These are phyloP conservation scores for Trypanosoma theileri DNA, from an alignment of 208 protist species.

Conservation along the genomic window DNA sequence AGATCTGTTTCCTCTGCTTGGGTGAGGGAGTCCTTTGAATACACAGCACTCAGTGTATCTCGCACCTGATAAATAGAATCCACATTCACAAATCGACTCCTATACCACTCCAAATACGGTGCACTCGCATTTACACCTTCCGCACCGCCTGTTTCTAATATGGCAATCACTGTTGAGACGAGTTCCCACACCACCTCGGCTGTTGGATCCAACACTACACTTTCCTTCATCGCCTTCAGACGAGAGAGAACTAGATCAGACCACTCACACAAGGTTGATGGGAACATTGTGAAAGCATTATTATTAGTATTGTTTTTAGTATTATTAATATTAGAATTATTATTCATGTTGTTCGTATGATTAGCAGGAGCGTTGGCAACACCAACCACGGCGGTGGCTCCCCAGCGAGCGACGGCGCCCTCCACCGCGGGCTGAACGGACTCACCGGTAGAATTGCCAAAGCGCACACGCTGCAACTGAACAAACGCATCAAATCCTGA, in stretches of 20 bases:
- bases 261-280: conserved; percentile 23
- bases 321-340: not conserved
- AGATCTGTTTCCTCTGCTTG: conserved; percentile 18
- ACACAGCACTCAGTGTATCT: conserved; percentile 22
- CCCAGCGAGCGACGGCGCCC: not conserved
- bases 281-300: not conserved
- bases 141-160: conserved; percentile 41
- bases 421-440: not conserved
- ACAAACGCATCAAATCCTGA: conserved; percentile 36
- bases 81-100: conserved; percentile 33
- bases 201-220: conserved; percentile 27
- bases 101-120: conserved; percentile 59
- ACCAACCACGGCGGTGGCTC: not conserved
- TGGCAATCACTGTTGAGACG: conserved; percentile 34
- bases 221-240: conserved; percentile 22
- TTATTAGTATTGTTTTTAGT: not conserved
- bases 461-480: conserved; percentile 29
- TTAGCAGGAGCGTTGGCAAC: not conserved
- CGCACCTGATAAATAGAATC: conserved; percentile 35
- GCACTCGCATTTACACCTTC: conserved; percentile 45
- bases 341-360: no score
- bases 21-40: conserved; percentile 5
- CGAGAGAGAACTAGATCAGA: conserved; percentile 44
- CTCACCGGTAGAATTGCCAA: conserved; percentile 13
- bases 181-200: conserved; percentile 50